These are phyloP conservation scores for Aspergillus oerlinghausenensis DNA, from an alignment of 2,329 filamentous ascomycete species.

Conservation along the genomic window DNA sequence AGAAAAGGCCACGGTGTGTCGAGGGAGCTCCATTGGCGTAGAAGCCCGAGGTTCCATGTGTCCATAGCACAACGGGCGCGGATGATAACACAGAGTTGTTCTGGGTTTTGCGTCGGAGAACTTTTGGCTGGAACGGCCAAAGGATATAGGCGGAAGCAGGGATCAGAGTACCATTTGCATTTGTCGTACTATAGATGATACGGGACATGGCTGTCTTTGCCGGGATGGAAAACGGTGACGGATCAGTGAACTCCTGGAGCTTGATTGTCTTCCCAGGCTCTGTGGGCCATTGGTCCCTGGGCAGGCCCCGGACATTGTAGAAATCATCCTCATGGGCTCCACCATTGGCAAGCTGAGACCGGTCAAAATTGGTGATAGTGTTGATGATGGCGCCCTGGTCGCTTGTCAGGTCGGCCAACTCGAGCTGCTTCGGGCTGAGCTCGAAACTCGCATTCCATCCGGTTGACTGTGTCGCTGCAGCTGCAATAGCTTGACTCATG, in stretches of 20 bases:
- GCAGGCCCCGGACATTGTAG: conserved; percentile 7
- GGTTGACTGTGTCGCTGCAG: conserved; percentile 5
- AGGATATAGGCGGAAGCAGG: conserved; percentile 49
- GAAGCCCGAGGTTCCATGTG: conserved; percentile 44
- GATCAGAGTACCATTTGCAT: conserved; percentile 42
- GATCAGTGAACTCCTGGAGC: conserved; percentile 13
- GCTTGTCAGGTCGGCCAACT: conserved; percentile 5
- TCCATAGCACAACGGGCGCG: conserved; percentile 38
- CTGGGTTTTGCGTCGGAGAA: conserved; percentile 1
- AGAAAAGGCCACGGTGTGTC: conserved; percentile 38
- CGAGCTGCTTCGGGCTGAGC: conserved; percentile 6
- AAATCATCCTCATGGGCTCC: conserved; percentile 16
- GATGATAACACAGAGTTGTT: conserved; percentile 6
- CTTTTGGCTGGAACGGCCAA: conserved; percentile 42
- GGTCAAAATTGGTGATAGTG: conserved; percentile 13
- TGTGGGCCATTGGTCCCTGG: conserved; percentile 10
- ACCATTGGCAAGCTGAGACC: conserved; percentile 15
- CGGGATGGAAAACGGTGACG: conserved; percentile 11
- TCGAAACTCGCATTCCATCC: conserved; percentile 11
- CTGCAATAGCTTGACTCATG: conserved; percentile 1
- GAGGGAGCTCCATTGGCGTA: conserved; percentile 39
- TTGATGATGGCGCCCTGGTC: conserved; percentile 5
- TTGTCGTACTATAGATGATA: conserved; percentile 46
- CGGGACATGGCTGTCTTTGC: conserved; percentile 37
- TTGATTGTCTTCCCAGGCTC: conserved; percentile 10